Evolutionary conservation across 371 early-diverging fungal genomes (phyloP).

Genomic region (Mucor ambiguus): DNA sequence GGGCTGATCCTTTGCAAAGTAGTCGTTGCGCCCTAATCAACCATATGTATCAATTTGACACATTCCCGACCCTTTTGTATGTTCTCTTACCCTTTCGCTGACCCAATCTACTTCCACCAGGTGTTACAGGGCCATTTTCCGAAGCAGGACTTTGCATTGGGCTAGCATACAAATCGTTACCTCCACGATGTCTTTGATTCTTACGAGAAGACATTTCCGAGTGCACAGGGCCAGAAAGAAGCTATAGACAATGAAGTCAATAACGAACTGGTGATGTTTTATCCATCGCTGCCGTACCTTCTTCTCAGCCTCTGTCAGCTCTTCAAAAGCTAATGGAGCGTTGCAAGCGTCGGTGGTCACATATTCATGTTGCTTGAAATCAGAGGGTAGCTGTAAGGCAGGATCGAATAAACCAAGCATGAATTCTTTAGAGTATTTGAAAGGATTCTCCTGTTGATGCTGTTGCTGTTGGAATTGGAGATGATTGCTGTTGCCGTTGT

Average conservation of each 20-base stretch:
- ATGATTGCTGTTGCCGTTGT: background rate
- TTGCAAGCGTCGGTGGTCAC: slow-evolving; percentile 67
- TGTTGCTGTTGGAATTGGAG: slow-evolving; percentile 13
- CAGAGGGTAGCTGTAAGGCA: slow-evolving; percentile 55
- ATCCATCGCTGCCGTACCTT: slow-evolving; percentile 46
- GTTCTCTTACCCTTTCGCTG: slow-evolving; percentile 19
- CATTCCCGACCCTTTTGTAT: background rate
- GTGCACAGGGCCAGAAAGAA: slow-evolving; percentile 59
- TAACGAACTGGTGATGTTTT: background rate
- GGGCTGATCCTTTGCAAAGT: slow-evolving; percentile 26
- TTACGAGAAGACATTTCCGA: slow-evolving; percentile 49
- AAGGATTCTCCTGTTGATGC: slow-evolving; percentile 47
- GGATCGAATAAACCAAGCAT: slow-evolving; percentile 79
- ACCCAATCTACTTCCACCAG: slow-evolving; percentile 21
- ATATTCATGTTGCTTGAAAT: slow-evolving; percentile 75
- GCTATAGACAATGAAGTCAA: slow-evolving; percentile 23
- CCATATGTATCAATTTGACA: background rate
- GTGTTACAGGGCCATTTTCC: slow-evolving; percentile 37
- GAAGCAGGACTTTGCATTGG: slow-evolving; percentile 45
- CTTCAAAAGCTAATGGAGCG: slow-evolving; percentile 66
- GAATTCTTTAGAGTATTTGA: slow-evolving; percentile 78
- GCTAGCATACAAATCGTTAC: slow-evolving; percentile 31
- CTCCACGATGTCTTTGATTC: slow-evolving; percentile 30
- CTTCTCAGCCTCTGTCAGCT: slow-evolving; percentile 68
- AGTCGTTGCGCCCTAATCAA: slow-evolving; percentile 25